Evolutionary conservation across 164 flowering plant species (phyloP).

Genomic region (Aristolochia contorta): DNA sequence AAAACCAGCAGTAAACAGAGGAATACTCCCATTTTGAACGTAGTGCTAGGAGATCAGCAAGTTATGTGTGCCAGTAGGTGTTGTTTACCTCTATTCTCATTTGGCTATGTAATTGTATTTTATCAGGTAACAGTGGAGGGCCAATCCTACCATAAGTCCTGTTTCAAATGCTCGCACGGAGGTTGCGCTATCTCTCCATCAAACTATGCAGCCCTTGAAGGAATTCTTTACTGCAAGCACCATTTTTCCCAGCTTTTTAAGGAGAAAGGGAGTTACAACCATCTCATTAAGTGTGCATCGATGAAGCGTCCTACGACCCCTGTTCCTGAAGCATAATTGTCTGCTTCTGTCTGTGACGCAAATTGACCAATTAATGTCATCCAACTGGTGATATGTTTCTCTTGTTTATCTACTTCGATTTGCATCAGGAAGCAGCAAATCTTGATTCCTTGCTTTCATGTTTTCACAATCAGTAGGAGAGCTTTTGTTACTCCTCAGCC

Average conservation of each 20-base stretch:
- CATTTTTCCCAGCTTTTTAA: slow-evolving; percentile 97
- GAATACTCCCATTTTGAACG: no score
- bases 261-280: slow-evolving; percentile 98
- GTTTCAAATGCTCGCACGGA: slow-evolving; percentile 97
- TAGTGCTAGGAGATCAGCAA: no score
- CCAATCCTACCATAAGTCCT: slow-evolving; percentile 80
- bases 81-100: neutral
- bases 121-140: slow-evolving; percentile 88
- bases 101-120: slow-evolving; percentile 2
- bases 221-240: slow-evolving; percentile 89
- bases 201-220: slow-evolving; percentile 92
- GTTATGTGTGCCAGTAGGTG: neutral
- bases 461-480: no score
- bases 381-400: no score
- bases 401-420: no score
- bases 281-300: slow-evolving; percentile 77
- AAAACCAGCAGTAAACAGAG: no score
- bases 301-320: slow-evolving; percentile 53
- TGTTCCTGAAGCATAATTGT: slow-evolving; percentile 28
- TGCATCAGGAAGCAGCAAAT: no score
- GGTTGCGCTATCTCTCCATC: slow-evolving; percentile 87
- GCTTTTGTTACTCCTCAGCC: no score
- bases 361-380: no score
- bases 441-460: no score
- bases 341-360: no score